phyloP scores from a whole-genome alignment of 345 rosid genomes.

The Nephelium lappaceum region DNA sequence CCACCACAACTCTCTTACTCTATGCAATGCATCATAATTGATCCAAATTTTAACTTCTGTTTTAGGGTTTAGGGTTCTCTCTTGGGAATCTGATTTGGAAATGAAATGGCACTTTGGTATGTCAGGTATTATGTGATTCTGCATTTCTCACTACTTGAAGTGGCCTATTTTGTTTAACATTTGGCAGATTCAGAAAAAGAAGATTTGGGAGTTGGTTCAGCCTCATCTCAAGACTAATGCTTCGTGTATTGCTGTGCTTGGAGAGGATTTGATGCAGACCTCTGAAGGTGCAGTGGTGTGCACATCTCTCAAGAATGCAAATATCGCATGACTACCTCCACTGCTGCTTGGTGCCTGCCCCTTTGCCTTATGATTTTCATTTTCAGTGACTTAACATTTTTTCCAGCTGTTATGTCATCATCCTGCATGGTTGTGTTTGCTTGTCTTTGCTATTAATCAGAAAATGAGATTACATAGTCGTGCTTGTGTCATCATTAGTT shows the following conservation, averaged over 20 bases:
- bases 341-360: no score
- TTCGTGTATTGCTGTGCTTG: conserved; percentile 56
- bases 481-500: neutral
- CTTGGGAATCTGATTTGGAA: no score
- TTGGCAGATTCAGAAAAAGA: conserved; percentile 84
- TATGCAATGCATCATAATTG: no score
- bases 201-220: conserved; percentile 88
- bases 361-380: neutral
- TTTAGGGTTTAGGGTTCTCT: no score
- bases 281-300: conserved; percentile 66
- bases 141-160: no score
- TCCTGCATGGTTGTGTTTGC: no score
- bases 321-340: conserved; percentile 51
- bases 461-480: neutral
- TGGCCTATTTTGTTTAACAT: neutral
- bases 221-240: conserved; percentile 80
- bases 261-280: conserved; percentile 65
- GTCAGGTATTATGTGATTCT: no score
- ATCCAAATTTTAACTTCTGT: no score
- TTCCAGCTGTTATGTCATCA: neutral
- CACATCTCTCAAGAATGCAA: conserved; percentile 63
- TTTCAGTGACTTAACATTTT: no score
- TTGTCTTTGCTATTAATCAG: neutral
- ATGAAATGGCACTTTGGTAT: no score
- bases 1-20: no score